phyloP scores from a whole-genome alignment of 2,329 filamentous ascomycete genomes.

The Talaromyces sp. region DNA sequence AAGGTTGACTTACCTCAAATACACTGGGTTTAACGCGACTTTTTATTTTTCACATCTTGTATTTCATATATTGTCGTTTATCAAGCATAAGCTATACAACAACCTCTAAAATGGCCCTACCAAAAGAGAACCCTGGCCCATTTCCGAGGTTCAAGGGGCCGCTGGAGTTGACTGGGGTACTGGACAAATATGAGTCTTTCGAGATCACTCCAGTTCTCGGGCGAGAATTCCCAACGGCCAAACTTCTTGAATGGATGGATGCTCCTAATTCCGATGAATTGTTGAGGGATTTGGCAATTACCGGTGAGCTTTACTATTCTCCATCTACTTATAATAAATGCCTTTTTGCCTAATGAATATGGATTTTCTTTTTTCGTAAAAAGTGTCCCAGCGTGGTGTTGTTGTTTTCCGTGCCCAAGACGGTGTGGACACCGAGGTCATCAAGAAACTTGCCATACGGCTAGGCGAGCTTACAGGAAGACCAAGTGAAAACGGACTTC shows the following conservation, averaged over 20 bases:
- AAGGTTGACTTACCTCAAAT: not conserved
- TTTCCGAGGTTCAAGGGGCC: conserved; percentile 12
- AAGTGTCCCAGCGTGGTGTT: conserved; percentile 38
- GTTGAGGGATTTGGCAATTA: conserved; percentile 22
- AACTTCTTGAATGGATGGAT: conserved; percentile 30
- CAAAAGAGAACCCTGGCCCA: not conserved
- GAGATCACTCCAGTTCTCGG: conserved; percentile 44
- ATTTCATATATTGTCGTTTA: not conserved
- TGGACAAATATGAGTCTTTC: conserved; percentile 33
- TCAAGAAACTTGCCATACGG: conserved; percentile 3
- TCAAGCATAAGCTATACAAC: not conserved
- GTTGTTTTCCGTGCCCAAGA: conserved; percentile 13
- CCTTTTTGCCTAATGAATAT: not conserved
- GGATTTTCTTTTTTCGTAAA: not conserved
- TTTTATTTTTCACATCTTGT: not conserved
- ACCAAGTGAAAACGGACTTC: conserved; percentile 24
- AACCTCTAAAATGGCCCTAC: not conserved
- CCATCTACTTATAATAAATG: conserved; percentile 3
- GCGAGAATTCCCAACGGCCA: conserved; percentile 32
- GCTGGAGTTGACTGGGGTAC: conserved; percentile 26
- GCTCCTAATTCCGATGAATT: conserved; percentile 34
- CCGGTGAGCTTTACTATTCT: not conserved
- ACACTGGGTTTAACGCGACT: not conserved
- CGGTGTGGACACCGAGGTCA: conserved; percentile 15
- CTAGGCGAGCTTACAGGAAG: conserved; percentile 37